Base-by-base conservation (phyloP, 2,329 filamentous ascomycete species). In the Beauveria rudraprayagi region DNA sequence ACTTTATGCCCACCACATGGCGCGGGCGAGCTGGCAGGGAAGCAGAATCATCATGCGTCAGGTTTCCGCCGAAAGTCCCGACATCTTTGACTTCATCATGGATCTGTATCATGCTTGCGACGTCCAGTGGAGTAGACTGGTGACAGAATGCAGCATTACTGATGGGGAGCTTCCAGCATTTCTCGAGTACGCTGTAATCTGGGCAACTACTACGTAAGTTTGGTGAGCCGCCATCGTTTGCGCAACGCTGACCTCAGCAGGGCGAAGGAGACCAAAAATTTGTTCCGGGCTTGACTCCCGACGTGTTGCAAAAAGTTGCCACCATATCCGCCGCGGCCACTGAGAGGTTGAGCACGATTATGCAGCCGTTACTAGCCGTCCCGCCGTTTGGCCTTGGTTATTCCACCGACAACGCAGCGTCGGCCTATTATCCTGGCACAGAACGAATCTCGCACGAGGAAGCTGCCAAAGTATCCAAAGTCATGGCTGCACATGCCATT, bases 1-100 rank as follows among this genome's bases (percentile, higher is more conserved):
- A 71, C 79, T 81, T 70, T 89, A 88, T 73, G 83, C 84, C 22
- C 85, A 88, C 71, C 81, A 82, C 66, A 80, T 87, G 68, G 65
- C 66, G 17, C 65, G 67, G 68, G 82, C 83, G 28, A 77, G 81
- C 0, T 85, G 82, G 68, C 71, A 76, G 63, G 83, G 83, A 11
- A 78, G 79, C 26, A 76, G 81, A 60, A 78, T 86, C 59, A 79
- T 82, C 7, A 70, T 85, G 16, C 78, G 79, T 40, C 83, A 86
- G 66, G 78, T 84, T 28, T 86, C 83, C 0, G 80, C 81, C 5
- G 83, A 86, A 68, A 81, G 80, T 0, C 73, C 77, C 58, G 71
- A 72, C 2, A 84, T 86, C 52, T 86, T 82, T 68, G 80, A 85
- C 66, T 77, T 86, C 62, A 84, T 86, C 60, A 68, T 86, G 7